These are phyloP conservation scores for Trichosanthes truncata DNA, from an alignment of 306 rosid genomes.

Conservation along the genomic window DNA sequence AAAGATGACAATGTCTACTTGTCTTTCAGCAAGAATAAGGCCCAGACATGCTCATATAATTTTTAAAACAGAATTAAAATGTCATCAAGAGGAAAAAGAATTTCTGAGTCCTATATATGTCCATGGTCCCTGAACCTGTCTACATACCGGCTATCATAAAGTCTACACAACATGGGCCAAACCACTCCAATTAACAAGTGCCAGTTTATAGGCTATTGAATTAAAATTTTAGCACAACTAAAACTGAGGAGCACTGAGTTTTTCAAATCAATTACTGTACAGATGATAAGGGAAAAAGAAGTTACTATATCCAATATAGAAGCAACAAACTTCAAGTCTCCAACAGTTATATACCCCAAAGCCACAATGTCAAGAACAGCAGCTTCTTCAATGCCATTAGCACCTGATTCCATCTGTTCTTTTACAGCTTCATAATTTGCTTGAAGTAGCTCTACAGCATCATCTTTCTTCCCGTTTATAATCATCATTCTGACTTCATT, in stretches of 20 bases:
- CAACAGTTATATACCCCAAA: conserved; percentile 70
- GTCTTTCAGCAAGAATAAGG: not conserved
- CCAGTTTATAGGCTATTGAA: not conserved
- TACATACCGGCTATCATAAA: not conserved
- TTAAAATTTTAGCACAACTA: not conserved
- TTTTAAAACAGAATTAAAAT: not conserved
- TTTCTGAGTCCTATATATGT: not conserved
- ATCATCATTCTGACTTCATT: conserved; percentile 69
- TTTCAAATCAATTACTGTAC: conserved; percentile 15
- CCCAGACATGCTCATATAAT: not conserved
- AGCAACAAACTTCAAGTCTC: conserved; percentile 50
- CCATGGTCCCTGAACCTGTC: not conserved
- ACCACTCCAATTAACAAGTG: not conserved
- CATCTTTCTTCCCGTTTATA: conserved; percentile 42
- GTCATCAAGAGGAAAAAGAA: not conserved
- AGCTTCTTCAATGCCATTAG: conserved; percentile 74
- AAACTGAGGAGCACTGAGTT: not conserved
- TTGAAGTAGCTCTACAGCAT: conserved; percentile 55
- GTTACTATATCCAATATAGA: conserved; percentile 48
- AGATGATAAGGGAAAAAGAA: not conserved
- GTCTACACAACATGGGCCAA: not conserved
- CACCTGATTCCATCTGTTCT: conserved; percentile 52
- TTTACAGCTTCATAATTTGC: conserved; percentile 77
- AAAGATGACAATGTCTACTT: not conserved
- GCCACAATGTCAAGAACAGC: conserved; percentile 65